Evolutionary conservation across 257 asterid species (phyloP), one percentile per base, ranked within the genome.

Genomic region (Fraxinus excelsior): DNA sequence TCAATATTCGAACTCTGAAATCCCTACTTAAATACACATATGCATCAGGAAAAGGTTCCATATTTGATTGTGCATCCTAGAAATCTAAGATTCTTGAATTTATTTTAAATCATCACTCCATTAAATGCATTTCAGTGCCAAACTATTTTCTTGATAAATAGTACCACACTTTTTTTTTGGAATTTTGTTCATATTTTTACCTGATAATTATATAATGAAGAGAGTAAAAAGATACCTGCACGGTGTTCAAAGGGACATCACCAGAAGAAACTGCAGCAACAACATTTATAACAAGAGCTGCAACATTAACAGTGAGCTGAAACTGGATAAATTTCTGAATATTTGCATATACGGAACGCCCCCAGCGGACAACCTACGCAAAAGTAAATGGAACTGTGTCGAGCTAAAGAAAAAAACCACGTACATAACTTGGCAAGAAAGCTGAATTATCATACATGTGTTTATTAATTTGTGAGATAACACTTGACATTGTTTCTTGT

Each of bases 311-410:
- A 13, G 98, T 94, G 79, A 94, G 98, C 88, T 94, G 98, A 85
- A 94, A 94, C 90, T 94, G 98, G 85, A 94, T 94, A 73, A 94
- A 94, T 82, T 92, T 95, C 83, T 95, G 99, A 73, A 95, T 95
- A 72, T 95, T 95, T 82, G 98, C 98, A 76, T 92, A 95, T 14
- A 95, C 99, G 25, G 99, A 93, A 68, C 98, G 96, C 28, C 99
- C 99, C 99, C 99, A 95, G 13, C 97, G 94, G 37, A 95, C 99
- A 82, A 95, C 99, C 98, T 94, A 85, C 79, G 80, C 10, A 58
- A 58, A 67, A 71, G 77, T 23, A 73, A 69, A 58, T 62, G 42
- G 66, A 73, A 38, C 67, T 31, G 66, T 56, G 67, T 70, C 62
- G 73, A 18, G 8, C 4, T 2, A 37, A 6, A 28, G 10, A n/a